A percentile compares a stretch with the other conserved stretches of the same genome.
Evolutionary conservation across 345 rosid genomes (phyloP).

Genomic region (Syzygium grande): DNA sequence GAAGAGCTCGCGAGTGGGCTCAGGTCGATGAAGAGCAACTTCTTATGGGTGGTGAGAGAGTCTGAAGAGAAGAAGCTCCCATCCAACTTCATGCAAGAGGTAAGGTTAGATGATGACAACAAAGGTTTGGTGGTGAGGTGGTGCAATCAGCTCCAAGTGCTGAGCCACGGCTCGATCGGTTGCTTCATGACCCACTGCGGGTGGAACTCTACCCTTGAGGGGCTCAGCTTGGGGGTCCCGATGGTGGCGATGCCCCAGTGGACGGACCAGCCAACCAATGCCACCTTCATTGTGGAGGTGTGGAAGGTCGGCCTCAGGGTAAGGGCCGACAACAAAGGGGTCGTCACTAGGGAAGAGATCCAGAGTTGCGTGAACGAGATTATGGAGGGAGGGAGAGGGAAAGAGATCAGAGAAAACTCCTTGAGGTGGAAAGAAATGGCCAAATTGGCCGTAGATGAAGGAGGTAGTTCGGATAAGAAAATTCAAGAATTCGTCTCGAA

Average conservation of each 20-base stretch:
- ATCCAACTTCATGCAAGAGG: slow-evolving; percentile 16
- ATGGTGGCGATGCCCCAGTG: slow-evolving; percentile 54
- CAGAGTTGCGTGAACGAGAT: slow-evolving; percentile 37
- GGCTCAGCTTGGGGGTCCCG: slow-evolving; percentile 49
- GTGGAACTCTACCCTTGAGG: slow-evolving; percentile 68
- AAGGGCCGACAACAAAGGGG: slow-evolving; percentile 13
- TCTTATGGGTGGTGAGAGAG: slow-evolving; percentile 60
- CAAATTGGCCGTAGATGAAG: slow-evolving; percentile 27
- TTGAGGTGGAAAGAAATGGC: slow-evolving; percentile 45
- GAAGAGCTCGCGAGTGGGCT: slow-evolving; percentile 37
- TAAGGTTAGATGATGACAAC: background rate
- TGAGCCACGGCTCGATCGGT: slow-evolving; percentile 39
- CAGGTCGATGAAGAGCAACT: slow-evolving; percentile 19
- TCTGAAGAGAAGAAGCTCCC: slow-evolving; percentile 40
- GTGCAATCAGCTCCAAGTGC: slow-evolving; percentile 44
- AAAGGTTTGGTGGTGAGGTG: slow-evolving; percentile 42
- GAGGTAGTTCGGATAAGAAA: slow-evolving; percentile 46
- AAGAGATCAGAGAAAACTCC: slow-evolving; percentile 28
- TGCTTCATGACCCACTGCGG: slow-evolving; percentile 65
- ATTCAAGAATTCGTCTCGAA: slow-evolving; percentile 26
- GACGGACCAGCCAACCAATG: slow-evolving; percentile 54
- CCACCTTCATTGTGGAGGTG: slow-evolving; percentile 42
- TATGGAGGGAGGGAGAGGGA: slow-evolving; percentile 33
- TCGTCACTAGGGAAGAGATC: slow-evolving; percentile 35
- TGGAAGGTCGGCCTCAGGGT: slow-evolving; percentile 48